Base-by-base conservation (phyloP, 768 basidiomycete species). In the Phaeolepiota aurea region DNA sequence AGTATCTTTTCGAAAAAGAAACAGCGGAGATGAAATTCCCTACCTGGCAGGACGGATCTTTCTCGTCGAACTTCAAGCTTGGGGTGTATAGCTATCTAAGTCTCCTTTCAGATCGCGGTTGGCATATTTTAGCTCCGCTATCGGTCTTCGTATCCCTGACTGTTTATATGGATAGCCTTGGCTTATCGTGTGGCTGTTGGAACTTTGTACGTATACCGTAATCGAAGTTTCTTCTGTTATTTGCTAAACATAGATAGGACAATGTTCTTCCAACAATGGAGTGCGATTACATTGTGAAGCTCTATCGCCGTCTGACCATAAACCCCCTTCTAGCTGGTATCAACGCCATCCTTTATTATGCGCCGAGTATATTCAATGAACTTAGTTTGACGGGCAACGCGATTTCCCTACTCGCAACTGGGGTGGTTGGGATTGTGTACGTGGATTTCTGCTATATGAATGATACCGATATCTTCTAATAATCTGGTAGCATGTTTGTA, bases 241-340 rank as follows among this genome's bases (percentile, higher is more conserved):
- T 35, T 35, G 7, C 15, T 35, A 7, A 35, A 19, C 33, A n/a
- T n/a, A 15, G 33, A 7, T 19, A 75, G 74, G 45, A 77, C 65
- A 31, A 89, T 81, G 83, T 82, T 79, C 64, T 87, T 83, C 68
- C 85, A 87, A 54, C 84, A 87, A 59, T 87, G 83, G 82, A 85
- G 82, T 56, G 43, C 43, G 60, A n/a, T 54, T n/a, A 7, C n/a
- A 28, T n/a, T 7, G 7, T 7, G 7, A 28, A 28, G 25, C 25
- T 28, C 25, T 28, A 28, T 28, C 7, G n/a, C 7, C 7, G 7
- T n/a, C n/a, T n/a, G n/a, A n/a, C n/a, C n/a, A 42, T 7, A 15
- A 5, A n/a, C 4, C 13, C 20, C 18, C 10, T 14, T 16, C 14
- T 28, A 65, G 62, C 66, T 20, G 86, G 84, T 45, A 69, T 84